Evolutionary conservation across 2,329 filamentous ascomycete genomes (phyloP), one percentile per base, ranked within the genome.

Genomic region (Aspergillus tamarii): DNA sequence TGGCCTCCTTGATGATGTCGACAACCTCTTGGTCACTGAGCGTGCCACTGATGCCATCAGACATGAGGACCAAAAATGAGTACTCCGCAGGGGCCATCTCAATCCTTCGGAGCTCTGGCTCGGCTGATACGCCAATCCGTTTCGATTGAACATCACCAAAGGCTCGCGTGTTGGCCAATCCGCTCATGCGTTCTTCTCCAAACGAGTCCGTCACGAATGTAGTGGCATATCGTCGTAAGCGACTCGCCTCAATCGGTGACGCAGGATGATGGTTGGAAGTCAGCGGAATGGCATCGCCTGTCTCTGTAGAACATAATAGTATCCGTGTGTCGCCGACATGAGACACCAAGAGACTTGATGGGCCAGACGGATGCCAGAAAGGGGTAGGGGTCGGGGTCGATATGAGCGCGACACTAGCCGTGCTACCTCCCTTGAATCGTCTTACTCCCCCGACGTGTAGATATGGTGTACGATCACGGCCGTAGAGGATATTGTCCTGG

Each of bases 311-410:
- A 80, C 94, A 98, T 36, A 99, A 87, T 3, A 99, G 83, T 65
- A 97, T 90, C 59, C 95, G 88, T 1, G 93, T 97, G 77, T 99
- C 95, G 64, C 95, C 95, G 2, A 97, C 93, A 75, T 99, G 95
- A 0, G 93, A 93, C 8, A 93, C 90, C 19, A 97, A 81, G 41
- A 99, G 81, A 0, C 93, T 96, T 0, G 91, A 93, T 4, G 92
- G 90, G 0, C 93, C 91, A 4, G 89, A 87, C 0, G 95, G 95
- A 72, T 98, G 92, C 95, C 95, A 99, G 79, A 96, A 99, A 0
- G 95, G 95, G 0, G 91, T 91, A 0, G 94, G 90, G 0, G 93
- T 96, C 0, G 94, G 93, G 0, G 95, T 98, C 0, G 93, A 96
- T 61, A 99, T 93, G 73, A 99, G 85, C 1, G 90, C 94, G 21